Percentiles rank a stretch among this genome's conserved stretches.
Evolutionary conservation across 805 yeast species (phyloP).

Genomic region (Candida pseudofarinosa): DNA sequence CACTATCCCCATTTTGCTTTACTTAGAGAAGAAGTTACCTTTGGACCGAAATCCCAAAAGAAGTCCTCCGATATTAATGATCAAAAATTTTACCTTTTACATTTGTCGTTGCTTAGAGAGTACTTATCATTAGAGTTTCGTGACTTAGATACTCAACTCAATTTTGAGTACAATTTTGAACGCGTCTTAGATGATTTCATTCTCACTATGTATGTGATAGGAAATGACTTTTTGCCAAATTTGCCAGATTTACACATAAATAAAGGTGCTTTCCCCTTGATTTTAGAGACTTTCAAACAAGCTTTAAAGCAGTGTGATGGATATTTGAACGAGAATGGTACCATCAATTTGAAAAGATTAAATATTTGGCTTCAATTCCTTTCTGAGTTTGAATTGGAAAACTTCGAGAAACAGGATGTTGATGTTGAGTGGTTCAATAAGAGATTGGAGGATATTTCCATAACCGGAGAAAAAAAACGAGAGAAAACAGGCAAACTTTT

Average conservation of each 20-base stretch:
- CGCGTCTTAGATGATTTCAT: conserved; percentile 89
- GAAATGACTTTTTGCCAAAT: conserved; percentile 96
- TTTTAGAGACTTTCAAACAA: conserved; percentile 83
- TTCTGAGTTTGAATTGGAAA: conserved; percentile 76
- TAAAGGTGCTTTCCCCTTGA: conserved; percentile 94
- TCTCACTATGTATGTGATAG: conserved; percentile 87
- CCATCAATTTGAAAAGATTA: conserved; percentile 69
- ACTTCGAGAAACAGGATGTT: conserved; percentile 78
- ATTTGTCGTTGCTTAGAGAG: conserved; percentile 84
- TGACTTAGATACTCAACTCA: conserved; percentile 58
- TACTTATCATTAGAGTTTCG: conserved; percentile 82
- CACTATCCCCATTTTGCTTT: conserved; percentile 96
- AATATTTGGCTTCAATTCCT: conserved; percentile 72
- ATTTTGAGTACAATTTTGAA: conserved; percentile 80
- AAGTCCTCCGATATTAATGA: conserved; percentile 53
- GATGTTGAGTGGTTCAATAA: conserved; percentile 91
- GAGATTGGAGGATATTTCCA: conserved; percentile 73
- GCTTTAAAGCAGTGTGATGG: conserved; percentile 73
- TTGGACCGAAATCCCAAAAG: conserved; percentile 54
- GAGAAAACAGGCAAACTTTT: conserved; percentile 61
- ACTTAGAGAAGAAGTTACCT: conserved; percentile 90
- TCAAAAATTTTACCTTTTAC: conserved; percentile 79
- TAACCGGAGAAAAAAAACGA: conserved; percentile 67
- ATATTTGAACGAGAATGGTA: conserved; percentile 79
- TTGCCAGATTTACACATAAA: conserved; percentile 90